phyloP scores from a whole-genome alignment of 441 rosid genomes.

The Bocquillonia castaneifolia region DNA sequence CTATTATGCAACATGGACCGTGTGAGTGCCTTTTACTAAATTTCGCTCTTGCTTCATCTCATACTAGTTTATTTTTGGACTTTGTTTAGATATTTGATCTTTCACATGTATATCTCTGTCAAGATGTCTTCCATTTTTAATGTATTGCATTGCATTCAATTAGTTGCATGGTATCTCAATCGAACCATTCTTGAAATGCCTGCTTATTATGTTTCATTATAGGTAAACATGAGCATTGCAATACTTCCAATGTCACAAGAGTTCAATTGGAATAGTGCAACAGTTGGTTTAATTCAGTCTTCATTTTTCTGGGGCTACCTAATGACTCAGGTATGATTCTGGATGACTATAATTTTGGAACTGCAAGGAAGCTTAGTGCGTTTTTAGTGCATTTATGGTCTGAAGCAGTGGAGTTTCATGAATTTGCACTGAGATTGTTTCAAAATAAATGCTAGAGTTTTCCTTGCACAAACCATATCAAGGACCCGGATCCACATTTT shows the following conservation, averaged over 20 bases:
- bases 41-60: conserved; percentile 6
- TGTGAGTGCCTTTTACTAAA: conserved; percentile 40
- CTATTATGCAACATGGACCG: conserved; percentile 97
- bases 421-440: background rate
- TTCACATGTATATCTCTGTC: background rate
- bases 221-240: conserved; percentile 99
- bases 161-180: conserved; percentile 5
- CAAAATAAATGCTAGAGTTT: background rate
- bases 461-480: conserved; percentile 1
- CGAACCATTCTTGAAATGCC: conserved; percentile 4
- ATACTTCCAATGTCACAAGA: conserved; percentile 96
- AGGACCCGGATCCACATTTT: background rate
- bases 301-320: conserved; percentile 99
- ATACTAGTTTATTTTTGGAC: background rate
- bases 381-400: conserved; percentile 4
- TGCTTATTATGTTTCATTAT: conserved; percentile 26
- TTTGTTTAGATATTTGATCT: background rate
- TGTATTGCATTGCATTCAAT: background rate
- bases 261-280: conserved; percentile 92
- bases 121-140: background rate
- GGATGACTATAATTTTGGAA: background rate
- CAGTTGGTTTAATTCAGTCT: conserved; percentile 95
- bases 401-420: background rate
- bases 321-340: conserved; percentile 70
- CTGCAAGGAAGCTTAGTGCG: background rate